Percentiles rank a stretch among this genome's conserved stretches.
These are phyloP conservation scores for Blastobotrys attinorum DNA, from an alignment of 805 yeast genomes.

Conservation along the genomic window DNA sequence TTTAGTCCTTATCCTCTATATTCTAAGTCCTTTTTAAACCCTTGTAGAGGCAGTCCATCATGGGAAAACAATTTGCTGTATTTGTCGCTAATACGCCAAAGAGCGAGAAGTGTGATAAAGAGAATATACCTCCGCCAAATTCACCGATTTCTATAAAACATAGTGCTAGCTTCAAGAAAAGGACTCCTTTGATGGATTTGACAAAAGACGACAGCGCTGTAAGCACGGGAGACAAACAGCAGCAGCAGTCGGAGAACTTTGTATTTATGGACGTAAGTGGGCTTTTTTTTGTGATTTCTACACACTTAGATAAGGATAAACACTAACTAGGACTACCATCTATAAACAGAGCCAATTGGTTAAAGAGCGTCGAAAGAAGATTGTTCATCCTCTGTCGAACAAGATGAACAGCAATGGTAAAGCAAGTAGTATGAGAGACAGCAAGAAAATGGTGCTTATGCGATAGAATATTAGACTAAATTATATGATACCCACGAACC, in stretches of 20 bases:
- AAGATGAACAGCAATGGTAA: no score
- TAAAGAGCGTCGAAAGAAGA: background rate
- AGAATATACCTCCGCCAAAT: conserved; percentile 4
- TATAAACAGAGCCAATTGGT: background rate
- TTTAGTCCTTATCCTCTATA: no score
- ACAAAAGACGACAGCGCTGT: background rate
- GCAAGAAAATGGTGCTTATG: conserved; percentile 3
- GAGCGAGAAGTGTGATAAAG: background rate
- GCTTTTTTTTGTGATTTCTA: background rate
- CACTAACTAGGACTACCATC: background rate
- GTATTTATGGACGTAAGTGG: conserved; percentile 2
- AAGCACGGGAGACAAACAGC: background rate
- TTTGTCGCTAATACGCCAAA: background rate
- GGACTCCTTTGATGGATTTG: background rate
- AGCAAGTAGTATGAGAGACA: no score
- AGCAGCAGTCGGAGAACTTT: background rate
- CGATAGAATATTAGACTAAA: no score
- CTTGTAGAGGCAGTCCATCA: no score
- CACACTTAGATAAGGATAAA: background rate
- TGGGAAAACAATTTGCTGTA: conserved; percentile 1
- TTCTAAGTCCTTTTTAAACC: no score
- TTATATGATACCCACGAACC: background rate
- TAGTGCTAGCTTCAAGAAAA: background rate
- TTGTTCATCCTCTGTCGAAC: no score
- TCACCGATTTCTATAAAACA: background rate